These are phyloP conservation scores for Andrographis paniculata DNA, from an alignment of 305 asterid genomes.

Conservation along the genomic window DNA sequence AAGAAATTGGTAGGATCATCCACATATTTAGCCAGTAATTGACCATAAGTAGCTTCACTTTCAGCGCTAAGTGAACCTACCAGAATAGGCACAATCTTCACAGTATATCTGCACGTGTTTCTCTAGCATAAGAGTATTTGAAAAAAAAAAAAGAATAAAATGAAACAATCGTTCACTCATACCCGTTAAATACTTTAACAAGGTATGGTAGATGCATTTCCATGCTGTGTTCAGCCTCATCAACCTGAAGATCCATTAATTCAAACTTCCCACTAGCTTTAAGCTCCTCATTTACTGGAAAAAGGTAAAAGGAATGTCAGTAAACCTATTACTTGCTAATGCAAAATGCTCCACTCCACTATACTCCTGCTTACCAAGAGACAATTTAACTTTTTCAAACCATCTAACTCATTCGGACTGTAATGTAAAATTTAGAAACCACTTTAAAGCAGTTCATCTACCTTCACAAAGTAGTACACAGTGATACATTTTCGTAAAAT, in stretches of 20 bases:
- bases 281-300: background rate
- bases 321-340: background rate
- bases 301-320: background rate
- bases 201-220: constrained; percentile 99
- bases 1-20: constrained; percentile 96
- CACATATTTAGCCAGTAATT: constrained; percentile 68
- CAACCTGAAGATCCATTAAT: background rate
- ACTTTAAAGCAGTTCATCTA: too few species aligned
- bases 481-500: too few species aligned
- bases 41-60: constrained; percentile 72
- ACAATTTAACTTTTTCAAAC: constrained; percentile 1
- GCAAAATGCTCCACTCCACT: background rate
- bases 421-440: background rate
- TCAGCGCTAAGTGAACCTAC: constrained; percentile 87
- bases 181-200: constrained; percentile 91
- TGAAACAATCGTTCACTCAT: constrained; percentile 14
- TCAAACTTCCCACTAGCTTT: background rate
- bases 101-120: constrained; percentile 43
- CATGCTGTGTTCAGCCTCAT: constrained; percentile 95
- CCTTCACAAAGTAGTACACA: background rate
- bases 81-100: constrained; percentile 90
- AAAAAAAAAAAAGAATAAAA: background rate
- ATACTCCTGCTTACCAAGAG: background rate
- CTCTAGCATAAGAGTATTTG: constrained; percentile 19
- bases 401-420: background rate